phyloP scores from a whole-genome alignment of 2,329 filamentous ascomycete genomes.

The Penicillium sp. region DNA sequence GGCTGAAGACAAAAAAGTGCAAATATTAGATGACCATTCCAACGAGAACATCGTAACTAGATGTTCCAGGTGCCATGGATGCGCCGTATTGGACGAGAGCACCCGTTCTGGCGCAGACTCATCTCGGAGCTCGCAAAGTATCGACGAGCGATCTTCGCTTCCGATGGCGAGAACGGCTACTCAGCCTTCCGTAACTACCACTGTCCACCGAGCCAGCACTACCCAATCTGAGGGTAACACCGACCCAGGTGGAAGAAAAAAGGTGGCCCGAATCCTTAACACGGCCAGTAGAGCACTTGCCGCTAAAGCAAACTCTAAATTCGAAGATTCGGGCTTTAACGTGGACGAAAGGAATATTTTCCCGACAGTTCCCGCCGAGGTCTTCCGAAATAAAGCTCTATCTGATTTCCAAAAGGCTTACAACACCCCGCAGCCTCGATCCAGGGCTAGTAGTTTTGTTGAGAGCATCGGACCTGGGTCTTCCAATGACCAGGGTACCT shows the following conservation, averaged over 20 bases:
- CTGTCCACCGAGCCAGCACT: slow-evolving; percentile 5
- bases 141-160: not conserved
- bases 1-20: slow-evolving; percentile 20
- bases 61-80: not conserved
- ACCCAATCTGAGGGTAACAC: slow-evolving; percentile 17
- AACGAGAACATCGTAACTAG: not conserved
- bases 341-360: slow-evolving; percentile 50
- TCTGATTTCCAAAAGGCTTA: slow-evolving; percentile 40
- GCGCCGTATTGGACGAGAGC: not conserved
- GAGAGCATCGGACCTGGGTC: slow-evolving; percentile 7
- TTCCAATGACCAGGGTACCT: slow-evolving; percentile 17
- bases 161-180: not conserved
- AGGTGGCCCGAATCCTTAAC: slow-evolving; percentile 46
- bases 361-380: slow-evolving; percentile 58
- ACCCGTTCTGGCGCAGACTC: not conserved
- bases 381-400: slow-evolving; percentile 44
- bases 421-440: slow-evolving; percentile 11
- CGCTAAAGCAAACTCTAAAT: slow-evolving; percentile 48
- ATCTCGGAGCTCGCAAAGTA: slow-evolving; percentile 1
- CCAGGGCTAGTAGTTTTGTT: slow-evolving; percentile 14
- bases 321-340: slow-evolving; percentile 52
- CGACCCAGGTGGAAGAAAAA: slow-evolving; percentile 38
- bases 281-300: slow-evolving; percentile 48
- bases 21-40: not conserved
- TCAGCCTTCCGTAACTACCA: not conserved